These are phyloP conservation scores for Penicillium sp. DNA, from an alignment of 2,329 filamentous ascomycete genomes.

Conservation along the genomic window DNA sequence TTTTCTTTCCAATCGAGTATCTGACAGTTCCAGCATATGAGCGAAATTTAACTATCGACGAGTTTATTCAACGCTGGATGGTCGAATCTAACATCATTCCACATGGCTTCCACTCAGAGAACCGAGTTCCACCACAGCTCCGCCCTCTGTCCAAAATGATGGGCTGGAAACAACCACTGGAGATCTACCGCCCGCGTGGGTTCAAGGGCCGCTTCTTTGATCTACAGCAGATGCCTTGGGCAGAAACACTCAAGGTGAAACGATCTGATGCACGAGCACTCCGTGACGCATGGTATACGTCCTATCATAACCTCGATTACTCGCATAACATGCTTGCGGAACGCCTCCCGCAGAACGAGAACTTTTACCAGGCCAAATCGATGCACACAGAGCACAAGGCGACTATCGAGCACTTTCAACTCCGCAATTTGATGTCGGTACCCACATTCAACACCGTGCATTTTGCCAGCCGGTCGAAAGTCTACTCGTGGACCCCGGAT, in stretches of 20 bases:
- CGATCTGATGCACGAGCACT: slow-evolving; percentile 43
- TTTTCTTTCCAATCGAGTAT: not conserved
- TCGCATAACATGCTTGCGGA: slow-evolving; percentile 30
- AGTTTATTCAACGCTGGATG: slow-evolving; percentile 49
- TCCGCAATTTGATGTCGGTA: slow-evolving; percentile 61
- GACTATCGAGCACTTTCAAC: slow-evolving; percentile 61
- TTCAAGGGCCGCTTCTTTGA: slow-evolving; percentile 39
- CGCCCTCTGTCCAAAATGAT: slow-evolving; percentile 39
- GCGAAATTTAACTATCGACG: slow-evolving; percentile 47
- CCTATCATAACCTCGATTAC: slow-evolving; percentile 46
- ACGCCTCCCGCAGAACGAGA: slow-evolving; percentile 46
- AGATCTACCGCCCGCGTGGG: slow-evolving; percentile 36
- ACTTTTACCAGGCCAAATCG: slow-evolving; percentile 53
- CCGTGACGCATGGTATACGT: slow-evolving; percentile 47
- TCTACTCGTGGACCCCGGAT: slow-evolving; percentile 55
- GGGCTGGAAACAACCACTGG: slow-evolving; percentile 40
- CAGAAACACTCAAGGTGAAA: slow-evolving; percentile 40
- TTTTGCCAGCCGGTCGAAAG: slow-evolving; percentile 54
- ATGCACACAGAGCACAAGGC: slow-evolving; percentile 56
- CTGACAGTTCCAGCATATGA: slow-evolving; percentile 39
- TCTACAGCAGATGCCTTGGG: slow-evolving; percentile 50
- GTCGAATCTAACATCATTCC: slow-evolving; percentile 30
- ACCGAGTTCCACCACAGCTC: slow-evolving; percentile 26
- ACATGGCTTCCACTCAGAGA: slow-evolving; percentile 24
- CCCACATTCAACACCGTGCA: slow-evolving; percentile 59